These are phyloP conservation scores for Ilex aquifolium DNA, from an alignment of 257 asterid species.

Conservation along the genomic window DNA sequence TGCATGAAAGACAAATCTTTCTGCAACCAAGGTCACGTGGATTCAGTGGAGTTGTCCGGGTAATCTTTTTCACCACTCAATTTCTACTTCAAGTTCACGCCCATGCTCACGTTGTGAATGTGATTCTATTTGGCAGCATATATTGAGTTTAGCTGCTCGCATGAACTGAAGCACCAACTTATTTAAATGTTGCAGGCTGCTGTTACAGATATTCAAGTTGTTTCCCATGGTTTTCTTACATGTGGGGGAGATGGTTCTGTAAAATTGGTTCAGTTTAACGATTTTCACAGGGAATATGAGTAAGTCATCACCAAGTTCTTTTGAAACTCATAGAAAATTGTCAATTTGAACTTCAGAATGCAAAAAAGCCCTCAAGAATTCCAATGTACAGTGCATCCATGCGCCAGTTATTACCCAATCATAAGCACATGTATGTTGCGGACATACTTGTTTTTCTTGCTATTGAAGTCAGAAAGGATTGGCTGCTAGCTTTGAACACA, in stretches of 20 bases:
- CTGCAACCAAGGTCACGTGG: slow-evolving; percentile 87
- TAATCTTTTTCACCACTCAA: slow-evolving; percentile 23
- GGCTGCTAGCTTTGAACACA: too few species aligned
- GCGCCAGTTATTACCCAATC: too few species aligned
- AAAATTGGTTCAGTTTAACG: slow-evolving; percentile 48
- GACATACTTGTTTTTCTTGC: too few species aligned
- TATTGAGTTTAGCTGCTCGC: not conserved
- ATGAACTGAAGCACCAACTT: slow-evolving; percentile 14
- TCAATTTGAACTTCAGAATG: too few species aligned
- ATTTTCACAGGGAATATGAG: slow-evolving; percentile 7
- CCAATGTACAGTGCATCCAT: too few species aligned
- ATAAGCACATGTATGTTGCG: too few species aligned
- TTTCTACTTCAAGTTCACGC: not conserved
- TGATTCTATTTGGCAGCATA: not conserved
- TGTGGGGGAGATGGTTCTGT: slow-evolving; percentile 96
- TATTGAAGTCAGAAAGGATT: too few species aligned
- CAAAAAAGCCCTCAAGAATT: too few species aligned
- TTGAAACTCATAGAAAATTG: too few species aligned
- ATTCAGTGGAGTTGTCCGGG: slow-evolving; percentile 88
- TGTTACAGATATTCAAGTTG: slow-evolving; percentile 82
- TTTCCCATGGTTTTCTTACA: slow-evolving; percentile 79
- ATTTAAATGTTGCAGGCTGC: slow-evolving; percentile 55
- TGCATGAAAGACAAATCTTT: slow-evolving; percentile 93
- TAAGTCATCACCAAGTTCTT: slow-evolving; percentile 10
- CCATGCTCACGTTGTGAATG: not conserved